Percentiles rank a stretch among this genome's conserved stretches.
Evolutionary conservation across 2,329 filamentous ascomycete species (phyloP).

Genomic region (Fragosphaeria purpurea): DNA sequence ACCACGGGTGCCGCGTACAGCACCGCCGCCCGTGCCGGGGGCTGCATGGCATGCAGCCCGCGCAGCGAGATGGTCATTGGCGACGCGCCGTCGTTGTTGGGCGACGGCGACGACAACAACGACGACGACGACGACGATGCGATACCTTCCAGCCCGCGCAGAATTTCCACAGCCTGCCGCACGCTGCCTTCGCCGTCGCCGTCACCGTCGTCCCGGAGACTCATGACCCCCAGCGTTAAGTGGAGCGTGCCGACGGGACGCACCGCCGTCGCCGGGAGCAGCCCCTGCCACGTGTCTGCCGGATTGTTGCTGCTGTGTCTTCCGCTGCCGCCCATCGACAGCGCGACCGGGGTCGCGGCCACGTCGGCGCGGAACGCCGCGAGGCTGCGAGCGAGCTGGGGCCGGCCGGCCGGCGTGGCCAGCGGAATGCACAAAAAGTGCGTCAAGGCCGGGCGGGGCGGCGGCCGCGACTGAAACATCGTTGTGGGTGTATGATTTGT

Average conservation of each 20-base stretch:
- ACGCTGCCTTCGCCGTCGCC: slow-evolving; percentile 17
- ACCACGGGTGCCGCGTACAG: slow-evolving; percentile 56
- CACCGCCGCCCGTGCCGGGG: slow-evolving; percentile 41
- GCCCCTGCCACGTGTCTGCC: neutral
- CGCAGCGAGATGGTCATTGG: slow-evolving; percentile 35
- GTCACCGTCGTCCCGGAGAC: slow-evolving; percentile 39
- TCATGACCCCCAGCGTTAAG: slow-evolving; percentile 81
- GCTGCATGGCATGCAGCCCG: slow-evolving; percentile 54
- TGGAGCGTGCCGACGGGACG: slow-evolving; percentile 74
- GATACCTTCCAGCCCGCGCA: slow-evolving; percentile 27
- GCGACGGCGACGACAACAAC: neutral
- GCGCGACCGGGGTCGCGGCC: slow-evolving; percentile 20
- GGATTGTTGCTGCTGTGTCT: slow-evolving; percentile 15
- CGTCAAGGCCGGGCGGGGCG: slow-evolving; percentile 29
- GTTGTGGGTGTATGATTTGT: neutral
- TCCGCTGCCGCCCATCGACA: slow-evolving; percentile 22
- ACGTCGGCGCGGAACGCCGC: slow-evolving; percentile 52
- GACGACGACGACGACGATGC: too few relatives aligned
- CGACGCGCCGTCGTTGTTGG: neutral
- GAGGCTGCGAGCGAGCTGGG: slow-evolving; percentile 56
- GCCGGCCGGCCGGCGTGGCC: slow-evolving; percentile 46
- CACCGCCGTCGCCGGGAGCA: slow-evolving; percentile 57
- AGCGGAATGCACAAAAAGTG: slow-evolving; percentile 74
- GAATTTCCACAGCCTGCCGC: slow-evolving; percentile 29
- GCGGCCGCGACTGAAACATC: neutral